Evolutionary conservation across 768 basidiomycete species (phyloP).

Genomic region (Artomyces pyxidatus): DNA sequence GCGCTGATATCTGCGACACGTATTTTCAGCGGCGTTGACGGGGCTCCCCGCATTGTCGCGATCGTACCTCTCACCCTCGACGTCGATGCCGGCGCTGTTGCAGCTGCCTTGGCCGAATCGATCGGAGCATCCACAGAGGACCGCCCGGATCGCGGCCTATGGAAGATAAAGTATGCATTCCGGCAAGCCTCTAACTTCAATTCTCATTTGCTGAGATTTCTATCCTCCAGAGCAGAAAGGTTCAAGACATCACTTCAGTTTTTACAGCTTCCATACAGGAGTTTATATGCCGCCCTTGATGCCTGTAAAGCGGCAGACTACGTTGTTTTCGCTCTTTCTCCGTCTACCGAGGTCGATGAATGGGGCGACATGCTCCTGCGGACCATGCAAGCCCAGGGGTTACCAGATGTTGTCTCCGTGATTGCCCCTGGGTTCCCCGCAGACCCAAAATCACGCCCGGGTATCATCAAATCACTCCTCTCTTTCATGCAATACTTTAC

Average conservation of each 20-base stretch:
- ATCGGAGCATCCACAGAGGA: conserved; percentile 48
- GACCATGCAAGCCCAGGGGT: conserved; percentile 83
- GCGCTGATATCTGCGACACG: conserved; percentile 61
- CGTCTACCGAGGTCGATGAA: conserved; percentile 69
- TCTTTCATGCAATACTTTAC: conserved; percentile 96
- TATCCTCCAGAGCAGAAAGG: conserved; percentile 57
- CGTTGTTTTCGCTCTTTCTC: conserved; percentile 76
- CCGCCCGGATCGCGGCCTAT: conserved; percentile 45
- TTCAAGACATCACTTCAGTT: conserved; percentile 92
- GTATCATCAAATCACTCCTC: conserved; percentile 77
- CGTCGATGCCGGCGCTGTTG: conserved; percentile 42
- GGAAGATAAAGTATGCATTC: conserved; percentile 65
- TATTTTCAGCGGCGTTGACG: conserved; percentile 72
- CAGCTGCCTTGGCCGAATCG: conserved; percentile 49
- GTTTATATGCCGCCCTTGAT: conserved; percentile 73
- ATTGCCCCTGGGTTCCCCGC: conserved; percentile 47
- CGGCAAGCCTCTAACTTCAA: too few species aligned
- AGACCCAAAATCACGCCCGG: conserved; percentile 55
- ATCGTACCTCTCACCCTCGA: conserved; percentile 78
- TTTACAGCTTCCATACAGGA: conserved; percentile 63
- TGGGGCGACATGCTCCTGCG: conserved; percentile 88
- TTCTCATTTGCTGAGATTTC: conserved; percentile 1
- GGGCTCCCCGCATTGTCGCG: conserved; percentile 78
- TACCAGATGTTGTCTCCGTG: conserved; percentile 75
- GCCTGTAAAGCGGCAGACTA: conserved; percentile 87